A percentile compares a stretch with the other conserved stretches of the same genome.
phyloP scores from a whole-genome alignment of 495 filamentous ascomycete genomes.

The Xylona heveae region DNA sequence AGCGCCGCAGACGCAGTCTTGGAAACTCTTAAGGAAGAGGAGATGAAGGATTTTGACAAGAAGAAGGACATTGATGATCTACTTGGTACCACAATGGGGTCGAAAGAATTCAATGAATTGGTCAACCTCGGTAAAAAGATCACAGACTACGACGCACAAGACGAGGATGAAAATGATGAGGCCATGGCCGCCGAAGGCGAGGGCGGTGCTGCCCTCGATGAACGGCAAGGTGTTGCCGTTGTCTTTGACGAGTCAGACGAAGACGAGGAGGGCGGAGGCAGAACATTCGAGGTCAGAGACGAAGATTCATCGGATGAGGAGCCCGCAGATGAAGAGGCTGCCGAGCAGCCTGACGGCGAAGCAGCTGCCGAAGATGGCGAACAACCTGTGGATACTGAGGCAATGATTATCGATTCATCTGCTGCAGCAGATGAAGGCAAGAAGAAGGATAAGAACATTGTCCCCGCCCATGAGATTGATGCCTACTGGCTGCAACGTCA shows the following conservation, averaged over 20 bases:
- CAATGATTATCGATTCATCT: conserved; percentile 69
- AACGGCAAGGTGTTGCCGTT: conserved; percentile 88
- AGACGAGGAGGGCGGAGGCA: conserved; percentile 54
- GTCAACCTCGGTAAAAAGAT: conserved; percentile 98
- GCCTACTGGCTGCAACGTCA: conserved; percentile 94
- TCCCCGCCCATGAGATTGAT: conserved; percentile 76
- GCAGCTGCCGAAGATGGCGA: conserved; percentile 26
- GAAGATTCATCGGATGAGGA: conserved; percentile 55
- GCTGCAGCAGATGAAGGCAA: conserved; percentile 19
- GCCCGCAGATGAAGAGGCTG: conserved; percentile 31
- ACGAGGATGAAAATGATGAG: conserved; percentile 72
- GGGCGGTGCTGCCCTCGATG: conserved; percentile 63
- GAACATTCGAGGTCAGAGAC: conserved; percentile 62
- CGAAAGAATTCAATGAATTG: conserved; percentile 91
- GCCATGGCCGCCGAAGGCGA: too few relatives aligned
- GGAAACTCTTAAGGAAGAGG: conserved; percentile 83
- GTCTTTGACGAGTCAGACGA: conserved; percentile 93
- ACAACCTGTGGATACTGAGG: conserved; percentile 17
- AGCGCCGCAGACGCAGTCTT: conserved; percentile 91
- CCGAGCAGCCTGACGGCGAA: conserved; percentile 28
- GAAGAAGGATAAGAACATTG: conserved; percentile 33
- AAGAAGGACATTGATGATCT: conserved; percentile 95
- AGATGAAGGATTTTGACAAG: conserved; percentile 94
- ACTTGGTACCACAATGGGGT: conserved; percentile 55
- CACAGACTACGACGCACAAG: conserved; percentile 93